Evolutionary conservation across 495 filamentous ascomycete genomes (phyloP).

Genomic region (Xylaria longipes): DNA sequence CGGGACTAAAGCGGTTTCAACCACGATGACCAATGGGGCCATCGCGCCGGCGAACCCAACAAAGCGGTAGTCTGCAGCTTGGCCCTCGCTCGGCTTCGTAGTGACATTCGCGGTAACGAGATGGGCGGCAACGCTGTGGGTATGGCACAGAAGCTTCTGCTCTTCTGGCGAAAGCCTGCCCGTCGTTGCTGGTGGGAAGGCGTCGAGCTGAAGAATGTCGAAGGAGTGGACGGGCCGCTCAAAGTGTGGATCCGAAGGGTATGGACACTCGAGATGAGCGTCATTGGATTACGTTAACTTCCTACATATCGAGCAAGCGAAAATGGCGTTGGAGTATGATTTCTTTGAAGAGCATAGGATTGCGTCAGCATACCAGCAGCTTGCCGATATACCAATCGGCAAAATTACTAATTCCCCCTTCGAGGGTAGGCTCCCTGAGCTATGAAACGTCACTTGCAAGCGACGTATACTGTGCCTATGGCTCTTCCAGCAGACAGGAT

Average conservation of each 20-base stretch:
- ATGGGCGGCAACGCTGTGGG: constrained; percentile 83
- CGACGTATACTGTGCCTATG: neutral
- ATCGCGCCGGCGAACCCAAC: constrained; percentile 93
- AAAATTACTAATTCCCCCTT: constrained; percentile 15
- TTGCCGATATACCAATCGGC: constrained; percentile 25
- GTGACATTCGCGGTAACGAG: constrained; percentile 83
- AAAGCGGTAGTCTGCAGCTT: constrained; percentile 98
- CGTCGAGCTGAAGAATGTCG: constrained; percentile 87
- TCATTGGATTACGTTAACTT: constrained; percentile 81
- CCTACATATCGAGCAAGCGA: constrained; percentile 31
- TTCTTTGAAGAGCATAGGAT: constrained; percentile 29
- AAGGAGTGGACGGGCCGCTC: constrained; percentile 87
- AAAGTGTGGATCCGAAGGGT: constrained; percentile 98
- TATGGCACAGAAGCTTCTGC: constrained; percentile 97
- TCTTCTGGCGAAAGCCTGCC: constrained; percentile 98
- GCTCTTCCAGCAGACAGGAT: constrained; percentile 4
- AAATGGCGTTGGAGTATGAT: constrained; percentile 34
- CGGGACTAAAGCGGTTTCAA: constrained; percentile 79
- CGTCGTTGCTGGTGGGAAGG: constrained; percentile 99
- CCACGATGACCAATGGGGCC: constrained; percentile 92
- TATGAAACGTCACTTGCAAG: neutral
- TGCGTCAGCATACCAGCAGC: constrained; percentile 26
- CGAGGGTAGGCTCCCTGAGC: neutral
- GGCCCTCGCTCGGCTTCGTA: constrained; percentile 88
- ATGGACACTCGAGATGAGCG: constrained; percentile 99